Evolutionary conservation across 2,329 filamentous ascomycete species (phyloP), one percentile per base, ranked within the genome.

Genomic region (Fusarium sp.): DNA sequence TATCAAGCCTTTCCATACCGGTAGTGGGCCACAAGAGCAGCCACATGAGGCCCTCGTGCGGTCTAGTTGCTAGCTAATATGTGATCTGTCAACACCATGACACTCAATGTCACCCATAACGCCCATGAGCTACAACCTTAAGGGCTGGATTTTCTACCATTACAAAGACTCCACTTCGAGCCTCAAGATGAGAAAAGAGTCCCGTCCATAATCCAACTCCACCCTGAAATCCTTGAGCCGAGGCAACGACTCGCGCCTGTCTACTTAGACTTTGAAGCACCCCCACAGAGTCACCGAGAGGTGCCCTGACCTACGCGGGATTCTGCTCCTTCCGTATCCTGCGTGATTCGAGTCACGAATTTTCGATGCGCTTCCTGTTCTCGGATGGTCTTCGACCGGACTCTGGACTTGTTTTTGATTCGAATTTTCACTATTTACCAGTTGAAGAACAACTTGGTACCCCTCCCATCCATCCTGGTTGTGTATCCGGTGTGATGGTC

Each of bases 241-340:
- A 68, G 65, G 65, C 49, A 65, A 42, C 43, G 53, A 43, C 39
- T 15, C 49, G 47, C 37, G 23, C 40, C 43, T 67, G 40, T 11
- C 25, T 41, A 42, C 57, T 53, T 66, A 33, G 54, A 53, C 59
- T 67, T 57, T 57, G 35, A 37, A 21, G 37, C 18, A 29, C 55
- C 64, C 66, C 45, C 59, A 65, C 49, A 65, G 51, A 62, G 41
- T 41, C 46, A 50, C 51, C 63, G 45, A 63, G 51, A 47, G 36
- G 42, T 40, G 45, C 36, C 42, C 47, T 27, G 35, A 20, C 42
- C 47, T 27, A 21, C 35, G 29, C 45, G 27, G 20, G 18, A 41
- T 33, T 48, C 18, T 20, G 48, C 46, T 61, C 31, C 47, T 55
- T 39, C 42, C 40, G 18, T 39, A 47, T 40, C 29, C 40, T 47